Conservation (phyloP, 1,139 yeast genomes). For the Geotrichum restrictum region DNA sequence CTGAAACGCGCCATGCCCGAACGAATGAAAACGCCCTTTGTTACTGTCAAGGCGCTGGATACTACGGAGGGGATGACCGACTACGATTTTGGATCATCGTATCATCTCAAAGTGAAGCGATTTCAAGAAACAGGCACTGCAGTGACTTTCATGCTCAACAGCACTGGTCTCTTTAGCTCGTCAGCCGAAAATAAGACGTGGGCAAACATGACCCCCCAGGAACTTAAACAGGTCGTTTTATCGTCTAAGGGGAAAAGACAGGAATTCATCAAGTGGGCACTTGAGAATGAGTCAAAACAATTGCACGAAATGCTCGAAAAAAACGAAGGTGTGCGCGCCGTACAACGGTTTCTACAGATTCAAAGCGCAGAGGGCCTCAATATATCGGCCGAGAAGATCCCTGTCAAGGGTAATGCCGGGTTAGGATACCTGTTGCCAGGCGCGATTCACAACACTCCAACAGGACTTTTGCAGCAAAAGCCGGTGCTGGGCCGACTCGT, state of each 20-base stretch:
- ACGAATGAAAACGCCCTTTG: slow-evolving; percentile 46
- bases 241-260: slow-evolving; percentile 2
- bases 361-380: slow-evolving; percentile 6
- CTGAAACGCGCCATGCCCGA: slow-evolving; percentile 55
- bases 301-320: slow-evolving; percentile 3
- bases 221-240: slow-evolving; percentile 9
- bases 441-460: slow-evolving; percentile 13
- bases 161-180: slow-evolving; percentile 14
- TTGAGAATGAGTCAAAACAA: slow-evolving; percentile 9
- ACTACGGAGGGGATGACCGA: slow-evolving; percentile 51
- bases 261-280: slow-evolving; percentile 16
- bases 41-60: slow-evolving; percentile 52
- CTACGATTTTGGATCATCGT: slow-evolving; percentile 49
- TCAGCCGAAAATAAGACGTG: slow-evolving; percentile 5
- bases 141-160: slow-evolving; percentile 34
- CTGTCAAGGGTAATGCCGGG: slow-evolving; percentile 20
- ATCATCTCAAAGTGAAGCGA: slow-evolving; percentile 48
- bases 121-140: slow-evolving; percentile 52
- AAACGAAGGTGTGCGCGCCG: slow-evolving; percentile 10
- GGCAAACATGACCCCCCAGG: slow-evolving; percentile 10
- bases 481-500: slow-evolving; percentile 3
- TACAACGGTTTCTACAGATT: slow-evolving; percentile 9
- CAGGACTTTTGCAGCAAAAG: background rate
- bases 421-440: slow-evolving; percentile 19
- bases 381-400: slow-evolving; percentile 1